phyloP scores from a whole-genome alignment of 2,329 filamentous ascomycete genomes.

The Curvularia sp. region DNA sequence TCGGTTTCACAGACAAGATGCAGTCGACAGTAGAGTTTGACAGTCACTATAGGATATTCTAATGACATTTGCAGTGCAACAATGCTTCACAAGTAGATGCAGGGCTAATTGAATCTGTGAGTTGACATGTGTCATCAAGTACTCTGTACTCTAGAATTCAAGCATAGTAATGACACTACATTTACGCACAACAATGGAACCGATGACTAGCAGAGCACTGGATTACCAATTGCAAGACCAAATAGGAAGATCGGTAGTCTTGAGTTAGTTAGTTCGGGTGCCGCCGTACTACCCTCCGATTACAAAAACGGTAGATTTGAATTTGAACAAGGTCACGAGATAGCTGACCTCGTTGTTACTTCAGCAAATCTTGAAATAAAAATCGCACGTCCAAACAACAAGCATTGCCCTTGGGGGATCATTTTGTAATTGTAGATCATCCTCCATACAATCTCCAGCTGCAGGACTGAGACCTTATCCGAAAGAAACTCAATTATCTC shows the following conservation, averaged over 20 bases:
- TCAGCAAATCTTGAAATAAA: neutral
- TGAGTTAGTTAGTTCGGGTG: neutral
- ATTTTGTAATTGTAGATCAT: neutral
- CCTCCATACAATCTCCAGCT: neutral
- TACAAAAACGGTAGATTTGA: neutral
- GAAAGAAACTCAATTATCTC: neutral
- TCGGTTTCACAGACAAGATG: neutral
- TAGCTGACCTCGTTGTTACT: neutral
- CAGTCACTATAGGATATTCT: neutral
- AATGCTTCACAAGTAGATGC: neutral
- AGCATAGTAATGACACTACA: neutral
- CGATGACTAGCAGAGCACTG: neutral
- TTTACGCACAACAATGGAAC: neutral
- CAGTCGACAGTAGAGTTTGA: neutral
- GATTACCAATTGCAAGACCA: neutral
- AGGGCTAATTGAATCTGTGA: neutral
- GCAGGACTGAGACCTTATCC: neutral
- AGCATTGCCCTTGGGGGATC: neutral
- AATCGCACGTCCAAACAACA: neutral
- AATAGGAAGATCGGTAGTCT: no score
- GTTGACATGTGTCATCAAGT: neutral
- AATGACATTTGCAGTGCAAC: neutral
- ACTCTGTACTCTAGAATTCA: neutral
- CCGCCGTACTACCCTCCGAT: no score
- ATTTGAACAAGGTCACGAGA: neutral